phyloP scores from a whole-genome alignment of 2,329 filamentous ascomycete genomes.

The Whalleya microplaca region DNA sequence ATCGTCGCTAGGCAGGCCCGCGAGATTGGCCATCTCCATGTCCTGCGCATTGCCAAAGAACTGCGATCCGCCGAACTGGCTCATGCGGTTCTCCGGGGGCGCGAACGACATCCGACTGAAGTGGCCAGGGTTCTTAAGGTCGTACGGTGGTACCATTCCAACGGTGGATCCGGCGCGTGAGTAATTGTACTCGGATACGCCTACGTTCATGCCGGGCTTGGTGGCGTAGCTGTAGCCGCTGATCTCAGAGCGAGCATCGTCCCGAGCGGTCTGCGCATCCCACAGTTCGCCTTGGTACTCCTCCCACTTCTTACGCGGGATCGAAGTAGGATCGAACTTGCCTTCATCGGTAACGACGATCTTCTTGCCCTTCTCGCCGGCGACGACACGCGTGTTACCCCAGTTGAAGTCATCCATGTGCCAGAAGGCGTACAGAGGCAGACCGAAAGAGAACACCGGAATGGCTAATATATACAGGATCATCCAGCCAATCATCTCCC shows the following conservation, averaged over 20 bases:
- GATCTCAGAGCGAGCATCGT: slow-evolving; percentile 81
- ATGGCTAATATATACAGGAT: slow-evolving; percentile 90
- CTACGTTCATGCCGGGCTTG: slow-evolving; percentile 64
- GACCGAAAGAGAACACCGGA: slow-evolving; percentile 85
- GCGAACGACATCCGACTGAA: slow-evolving; percentile 79
- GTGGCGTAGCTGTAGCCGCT: slow-evolving; percentile 96
- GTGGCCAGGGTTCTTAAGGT: slow-evolving; percentile 46
- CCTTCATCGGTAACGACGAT: slow-evolving; percentile 94
- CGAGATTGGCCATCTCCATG: slow-evolving; percentile 75
- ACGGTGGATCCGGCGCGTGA: slow-evolving; percentile 60
- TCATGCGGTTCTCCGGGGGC: slow-evolving; percentile 69
- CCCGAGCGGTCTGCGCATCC: slow-evolving; percentile 86
- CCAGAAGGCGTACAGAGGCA: slow-evolving; percentile 97
- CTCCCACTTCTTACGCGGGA: slow-evolving; percentile 98
- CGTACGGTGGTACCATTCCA: slow-evolving; percentile 50
- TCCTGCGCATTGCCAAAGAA: slow-evolving; percentile 63
- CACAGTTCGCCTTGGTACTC: slow-evolving; percentile 98
- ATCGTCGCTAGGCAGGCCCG: slow-evolving; percentile 83
- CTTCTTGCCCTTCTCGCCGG: slow-evolving; percentile 90
- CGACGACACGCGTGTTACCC: slow-evolving; percentile 98
- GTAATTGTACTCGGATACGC: slow-evolving; percentile 70
- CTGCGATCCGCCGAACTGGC: slow-evolving; percentile 63
- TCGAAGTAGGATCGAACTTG: slow-evolving; percentile 91
- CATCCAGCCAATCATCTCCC: slow-evolving; percentile 99
- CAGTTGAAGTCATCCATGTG: slow-evolving; percentile 99